Conservation (phyloP, 768 basidiomycete genomes). For the Termitomyces sp. region DNA sequence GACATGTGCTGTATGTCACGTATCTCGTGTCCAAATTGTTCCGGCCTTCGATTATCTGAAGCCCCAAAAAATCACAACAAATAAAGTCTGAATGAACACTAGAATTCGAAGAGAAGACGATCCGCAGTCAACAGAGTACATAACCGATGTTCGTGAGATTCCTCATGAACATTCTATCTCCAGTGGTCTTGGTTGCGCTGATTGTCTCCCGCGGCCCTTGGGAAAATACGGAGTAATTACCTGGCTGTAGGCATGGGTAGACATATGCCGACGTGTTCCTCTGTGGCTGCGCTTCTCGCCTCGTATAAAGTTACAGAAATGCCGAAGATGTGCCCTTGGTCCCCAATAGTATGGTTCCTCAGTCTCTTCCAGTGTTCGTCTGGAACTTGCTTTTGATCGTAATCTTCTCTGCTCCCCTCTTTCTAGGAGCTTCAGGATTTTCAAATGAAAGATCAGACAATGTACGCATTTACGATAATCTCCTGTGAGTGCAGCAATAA, state of each 20-base stretch:
- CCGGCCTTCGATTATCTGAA: not conserved
- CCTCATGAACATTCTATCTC: constrained; percentile 5
- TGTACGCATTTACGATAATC: constrained; percentile 14
- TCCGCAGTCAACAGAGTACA: constrained; percentile 6
- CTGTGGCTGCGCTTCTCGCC: not conserved
- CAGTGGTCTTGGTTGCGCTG: not conserved
- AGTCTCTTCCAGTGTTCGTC: not conserved
- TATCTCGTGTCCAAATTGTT: not conserved
- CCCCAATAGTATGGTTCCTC: constrained; percentile 10
- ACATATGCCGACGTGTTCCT: constrained; percentile 13
- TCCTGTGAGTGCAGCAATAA: not conserved
- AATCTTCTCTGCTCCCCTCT: constrained; percentile 6
- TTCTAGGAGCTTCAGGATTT: constrained; percentile 19
- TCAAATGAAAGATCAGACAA: constrained; percentile 31
- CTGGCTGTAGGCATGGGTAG: constrained; percentile 4
- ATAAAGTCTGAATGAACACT: not conserved
- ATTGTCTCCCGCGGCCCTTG: constrained; percentile 1
- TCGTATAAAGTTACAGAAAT: constrained; percentile 9
- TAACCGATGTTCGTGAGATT: constrained; percentile 1
- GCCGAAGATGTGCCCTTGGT: not conserved
- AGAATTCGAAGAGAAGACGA: not conserved
- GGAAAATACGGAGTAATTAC: constrained; percentile 2
- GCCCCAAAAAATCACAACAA: not conserved
- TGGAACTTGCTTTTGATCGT: constrained; percentile 10
- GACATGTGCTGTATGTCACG: constrained; percentile 1